Evolutionary conservation across 192 early-diverging fungal species (phyloP), one percentile per base, ranked within the genome.

Genomic region (Lobosporangium transversale): DNA sequence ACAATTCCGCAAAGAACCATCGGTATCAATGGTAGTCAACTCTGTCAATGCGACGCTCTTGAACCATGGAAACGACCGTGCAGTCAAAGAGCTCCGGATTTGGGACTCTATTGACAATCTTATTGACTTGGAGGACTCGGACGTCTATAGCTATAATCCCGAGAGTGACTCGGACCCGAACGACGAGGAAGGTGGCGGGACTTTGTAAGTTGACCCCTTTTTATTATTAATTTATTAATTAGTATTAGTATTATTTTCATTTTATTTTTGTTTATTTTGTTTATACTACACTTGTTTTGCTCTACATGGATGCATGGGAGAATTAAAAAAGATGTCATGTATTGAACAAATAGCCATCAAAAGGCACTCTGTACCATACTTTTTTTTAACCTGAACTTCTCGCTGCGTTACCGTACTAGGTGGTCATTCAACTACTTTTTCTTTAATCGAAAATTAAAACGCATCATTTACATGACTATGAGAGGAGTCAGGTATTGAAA

Each of bases 391-490:
- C 12, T 18, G 24, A 35, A 47, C 31, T 52, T 40, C 37, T 40
- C 37, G 37, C 37, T 10, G 14, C 14, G 7, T 14, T 15, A 17
- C 3, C 36, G 40, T 14, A 0, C 55, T 65, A 95, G 93, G 47
- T 96, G 94, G 96, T 94, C 94, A 30, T 94, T 97, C 80, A 95
- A 99, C 87, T 96, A 95, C 86, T 98, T 99, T 70, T 98, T 99
- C 83, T 92, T 92, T 63, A 98, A 99, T 79, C 88, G 90, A 58
- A 90, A 90, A 66, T 78, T 95, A 69, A 97, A 95, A 78, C 85
- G 95, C 48, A 92, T 99, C 36, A 86, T 99, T 14, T 98, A 96
- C 70, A 93, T 99, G 68, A 94, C 94, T 1, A 91, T 91, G 26
- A 87, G 91, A 66, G 93, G 95, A 48, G 88, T 95, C 57, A 96